Base-by-base conservation (phyloP, 805 yeast species). In the Millerozyma miso region DNA sequence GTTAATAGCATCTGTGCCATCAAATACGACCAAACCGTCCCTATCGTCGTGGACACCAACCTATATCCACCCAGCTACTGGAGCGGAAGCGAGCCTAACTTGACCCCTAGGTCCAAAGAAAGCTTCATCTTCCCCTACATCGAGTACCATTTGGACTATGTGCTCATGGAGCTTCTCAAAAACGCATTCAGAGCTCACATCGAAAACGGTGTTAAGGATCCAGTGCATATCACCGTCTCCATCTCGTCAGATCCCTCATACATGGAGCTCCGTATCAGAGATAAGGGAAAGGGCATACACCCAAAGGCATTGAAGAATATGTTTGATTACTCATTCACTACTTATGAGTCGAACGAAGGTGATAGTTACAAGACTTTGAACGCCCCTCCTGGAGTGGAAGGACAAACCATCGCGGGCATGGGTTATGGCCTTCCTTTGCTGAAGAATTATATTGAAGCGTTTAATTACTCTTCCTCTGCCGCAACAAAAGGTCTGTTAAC, bases 371-470 rank as follows among this genome's bases (percentile, higher is more conserved):
- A 76, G 53, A 80, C 86, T 0, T 62, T 81, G 43, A 84, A 85
- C 53, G 77, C 77, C 20, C 81, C 85, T 29, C 90, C 89, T 0
- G 90, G 89, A 1, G 73, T 75, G 18, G 83, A 83, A 1, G 84
- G 86, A 1, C 76, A 76, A 53, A 69, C 76, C 6, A 80, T 91
- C 31, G 96, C 97, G 0, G 99, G 99, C 0, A 85, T 93, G 86
- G 98, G 98, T 0, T 91, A 88, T 58, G 99, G 99, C 0, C 63
- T 91, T 42, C 98, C 98, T 4, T 67, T 91, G 48, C 85, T 90
- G 69, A 69, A 65, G 48, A 63, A 61, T 48, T 70, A 70, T 51
- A 57, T 69, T 15, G 74, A 70, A 51, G 62, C 68, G 2, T 70
- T 70, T 49, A 68, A 69, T 46, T 70, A 64, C 40, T 61, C 67